Base-by-base conservation (phyloP, 371 early-diverging fungal species). In the Syncephalis plumigaleata region DNA sequence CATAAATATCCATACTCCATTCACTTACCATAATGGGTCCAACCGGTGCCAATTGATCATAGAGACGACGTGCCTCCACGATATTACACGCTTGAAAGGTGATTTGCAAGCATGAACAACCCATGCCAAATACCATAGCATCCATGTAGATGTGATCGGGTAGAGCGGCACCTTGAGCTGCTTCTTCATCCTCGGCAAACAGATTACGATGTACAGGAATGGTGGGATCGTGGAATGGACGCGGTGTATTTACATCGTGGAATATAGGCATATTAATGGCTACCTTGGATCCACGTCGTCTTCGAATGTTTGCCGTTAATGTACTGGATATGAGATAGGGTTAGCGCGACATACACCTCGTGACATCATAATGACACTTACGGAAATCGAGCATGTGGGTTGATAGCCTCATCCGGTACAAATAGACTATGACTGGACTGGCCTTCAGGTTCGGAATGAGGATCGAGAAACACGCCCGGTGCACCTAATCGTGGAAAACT, bases 51-150 rank as follows among this genome's bases (percentile, higher is more conserved):
- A 98, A 71, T 50, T 91, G 91, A 68, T 99, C 99, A 63, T 98
- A 97, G 36, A 98, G 65, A 49, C 75, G 59, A 47, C 97, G 69
- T 11, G 96, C 98, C 62, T 95, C 92, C 54, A 82, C 80, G 23
- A 98, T 78, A 55, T 84, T 82, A 60, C 86, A 84, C n/a, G 96
- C 91, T 65, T 99, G 99, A 62, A 99, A 87, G 16, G 99, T 98
- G 55, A 97, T 85, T 66, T 99, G 99, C 26, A 99, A 72, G 58
- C 99, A 97, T 57, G 85, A 90, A 67, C 95, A 96, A 44, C 99
- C 99, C 98, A 98, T 98, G 24, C 99, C 99, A 72, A 98, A 98
- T 39, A 91, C 90, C 98, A 98, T 98, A 16, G 90, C 82, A 63
- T 99, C 98, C 85, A 99, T 88, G 59, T 97, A 92, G 40, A 97